Base-by-base conservation (phyloP, 2,329 filamentous ascomycete genomes). In the Alternaria dauci region DNA sequence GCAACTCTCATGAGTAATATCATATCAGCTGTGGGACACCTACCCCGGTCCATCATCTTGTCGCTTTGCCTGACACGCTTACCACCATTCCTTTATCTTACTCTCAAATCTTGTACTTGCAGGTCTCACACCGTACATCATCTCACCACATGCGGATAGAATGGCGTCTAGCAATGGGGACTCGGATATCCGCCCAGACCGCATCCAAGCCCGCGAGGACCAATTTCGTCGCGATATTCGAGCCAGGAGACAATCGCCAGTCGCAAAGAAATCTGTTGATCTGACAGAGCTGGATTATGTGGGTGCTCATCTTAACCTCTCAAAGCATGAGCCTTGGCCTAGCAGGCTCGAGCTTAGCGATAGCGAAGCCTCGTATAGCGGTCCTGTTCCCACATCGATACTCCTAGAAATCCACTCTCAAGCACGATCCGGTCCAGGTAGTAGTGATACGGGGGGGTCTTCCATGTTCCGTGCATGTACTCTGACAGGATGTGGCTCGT, bases 131-230 rank as follows among this genome's bases (percentile, higher is more conserved):
- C 7, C 48, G 23, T 51, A 32, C 48, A 36, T 38, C 20, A 39
- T 39, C 32, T 20, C 20, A 26, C 20, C 48, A 26, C 32, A 26
- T 39, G 32, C 11, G 38, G n/a, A 20, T 23, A 52, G 34, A 26
- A 52, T 52, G 48, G 20, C 12, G 20, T 39, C 48, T 23, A 52
- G 48, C 0, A 41, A 38, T 38, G 34, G 48, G n/a, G 32, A 52
- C 9, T 52, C 34, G 16, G 48, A 52, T 23, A 52, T 52, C 16
- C 34, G 32, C 23, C 48, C 34, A 39, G 48, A 52, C 32, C 48
- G 36, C 32, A 52, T 52, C 23, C 48, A 39, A 38, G 48, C 23
- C 23, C 48, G 48, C 34, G 36, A 52, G 25, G 48, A 52, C 23
- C 34, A 52, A 14, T 28, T 12, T 9, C 34, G 25, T 39, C 23